Conservation (phyloP, 441 rosid species). For the Euphorbia schlechtendalii region DNA sequence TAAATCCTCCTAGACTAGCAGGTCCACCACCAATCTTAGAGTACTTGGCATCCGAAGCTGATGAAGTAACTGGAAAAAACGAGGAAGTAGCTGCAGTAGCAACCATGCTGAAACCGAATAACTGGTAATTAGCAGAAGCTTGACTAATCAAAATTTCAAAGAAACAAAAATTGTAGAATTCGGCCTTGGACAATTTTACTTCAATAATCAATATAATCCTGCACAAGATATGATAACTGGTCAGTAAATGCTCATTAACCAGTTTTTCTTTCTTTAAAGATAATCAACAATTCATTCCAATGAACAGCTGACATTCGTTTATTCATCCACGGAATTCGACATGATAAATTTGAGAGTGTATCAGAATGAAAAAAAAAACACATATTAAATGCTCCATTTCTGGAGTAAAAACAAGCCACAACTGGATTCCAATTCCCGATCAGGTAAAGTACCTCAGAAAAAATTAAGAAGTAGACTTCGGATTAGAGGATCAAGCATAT, state of each 20-base stretch:
- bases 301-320: not conserved
- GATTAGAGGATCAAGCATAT: not conserved
- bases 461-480: not conserved
- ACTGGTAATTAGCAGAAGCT: slow-evolving; percentile 16
- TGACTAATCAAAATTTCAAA: not conserved
- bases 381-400: not conserved
- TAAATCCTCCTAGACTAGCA: slow-evolving; percentile 42
- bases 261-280: not conserved
- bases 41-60: slow-evolving; percentile 41
- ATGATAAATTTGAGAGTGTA: too few species aligned
- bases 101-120: slow-evolving; percentile 49
- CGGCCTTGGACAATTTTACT: not conserved
- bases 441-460: not conserved
- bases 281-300: not conserved
- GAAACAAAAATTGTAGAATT: not conserved
- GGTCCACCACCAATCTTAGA: slow-evolving; percentile 39
- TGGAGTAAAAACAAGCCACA: not conserved
- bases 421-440: not conserved
- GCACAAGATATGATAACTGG: not conserved
- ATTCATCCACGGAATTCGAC: not conserved
- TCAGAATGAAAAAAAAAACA: not conserved
- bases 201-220: slow-evolving; percentile 5
- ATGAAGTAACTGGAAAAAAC: slow-evolving; percentile 54
- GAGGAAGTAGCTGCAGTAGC: slow-evolving; percentile 75
- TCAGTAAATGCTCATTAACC: not conserved